Evolutionary conservation across 2,329 filamentous ascomycete species (phyloP).

Genomic region (Nemania sp.): DNA sequence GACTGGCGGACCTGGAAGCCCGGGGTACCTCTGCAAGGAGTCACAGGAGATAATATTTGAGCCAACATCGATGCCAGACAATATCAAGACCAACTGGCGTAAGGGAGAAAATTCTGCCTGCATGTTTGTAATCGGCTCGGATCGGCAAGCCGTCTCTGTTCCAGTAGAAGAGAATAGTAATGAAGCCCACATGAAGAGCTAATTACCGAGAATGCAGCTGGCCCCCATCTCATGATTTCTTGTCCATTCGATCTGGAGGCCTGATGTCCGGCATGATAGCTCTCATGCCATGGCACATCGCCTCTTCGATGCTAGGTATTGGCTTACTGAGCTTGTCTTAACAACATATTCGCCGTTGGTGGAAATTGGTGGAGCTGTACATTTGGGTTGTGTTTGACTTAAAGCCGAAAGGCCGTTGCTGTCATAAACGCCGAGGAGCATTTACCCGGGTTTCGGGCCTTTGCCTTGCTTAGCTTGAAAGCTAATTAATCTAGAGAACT

Average conservation of each 20-base stretch:
- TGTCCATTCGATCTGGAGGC: too few relatives aligned
- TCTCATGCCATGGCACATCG: too few relatives aligned
- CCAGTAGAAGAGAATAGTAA: too few relatives aligned
- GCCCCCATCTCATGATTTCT: too few relatives aligned
- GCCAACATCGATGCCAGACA: too few relatives aligned
- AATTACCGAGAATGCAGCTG: too few relatives aligned
- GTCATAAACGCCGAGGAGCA: not conserved
- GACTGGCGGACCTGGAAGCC: constrained; percentile 4
- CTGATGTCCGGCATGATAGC: too few relatives aligned
- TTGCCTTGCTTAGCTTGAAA: constrained; percentile 1
- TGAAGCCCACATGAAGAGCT: too few relatives aligned
- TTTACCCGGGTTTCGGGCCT: constrained; percentile 4
- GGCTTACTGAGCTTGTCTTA: not conserved
- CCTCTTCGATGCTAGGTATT: not conserved
- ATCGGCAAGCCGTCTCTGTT: too few relatives aligned
- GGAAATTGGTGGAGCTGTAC: not conserved
- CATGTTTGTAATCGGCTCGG: too few relatives aligned
- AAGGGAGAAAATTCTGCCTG: too few relatives aligned
- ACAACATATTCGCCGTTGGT: not conserved
- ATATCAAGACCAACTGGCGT: not conserved
- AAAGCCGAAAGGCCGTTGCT: not conserved
- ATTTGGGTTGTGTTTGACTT: not conserved
- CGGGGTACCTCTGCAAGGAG: not conserved
- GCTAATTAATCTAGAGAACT: too few relatives aligned
- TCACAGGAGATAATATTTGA: not conserved